phyloP scores from a whole-genome alignment of 768 basidiomycete species.

The Kwoniella bestiolae region DNA sequence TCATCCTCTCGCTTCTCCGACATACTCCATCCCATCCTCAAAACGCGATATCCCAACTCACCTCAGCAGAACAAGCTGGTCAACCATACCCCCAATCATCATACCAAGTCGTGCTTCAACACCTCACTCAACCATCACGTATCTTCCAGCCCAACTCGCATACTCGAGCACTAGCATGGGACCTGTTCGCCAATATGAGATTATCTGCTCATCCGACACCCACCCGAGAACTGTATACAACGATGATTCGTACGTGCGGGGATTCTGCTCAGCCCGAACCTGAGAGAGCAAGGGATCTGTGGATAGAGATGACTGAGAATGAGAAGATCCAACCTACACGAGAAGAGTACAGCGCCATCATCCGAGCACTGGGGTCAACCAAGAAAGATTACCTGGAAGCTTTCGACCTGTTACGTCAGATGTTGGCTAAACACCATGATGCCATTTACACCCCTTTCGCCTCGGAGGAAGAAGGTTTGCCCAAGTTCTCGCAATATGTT shows the following conservation, averaged over 20 bases:
- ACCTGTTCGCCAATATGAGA: slow-evolving; percentile 93
- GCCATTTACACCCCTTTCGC: slow-evolving; percentile 58
- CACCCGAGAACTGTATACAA: slow-evolving; percentile 70
- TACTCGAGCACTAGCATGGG: slow-evolving; percentile 76
- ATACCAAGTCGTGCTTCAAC: slow-evolving; percentile 70
- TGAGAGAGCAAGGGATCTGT: slow-evolving; percentile 89
- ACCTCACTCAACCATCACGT: slow-evolving; percentile 60
- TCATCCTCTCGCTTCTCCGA: slow-evolving; percentile 64
- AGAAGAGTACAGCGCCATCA: slow-evolving; percentile 77
- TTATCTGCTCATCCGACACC: slow-evolving; percentile 88
- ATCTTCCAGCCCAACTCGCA: slow-evolving; percentile 57
- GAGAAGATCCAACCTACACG: slow-evolving; percentile 65
- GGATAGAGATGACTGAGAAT: slow-evolving; percentile 88
- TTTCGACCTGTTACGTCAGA: slow-evolving; percentile 80
- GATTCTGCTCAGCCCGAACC: slow-evolving; percentile 67
- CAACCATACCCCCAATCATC: slow-evolving; percentile 71
- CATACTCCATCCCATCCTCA: slow-evolving; percentile 63
- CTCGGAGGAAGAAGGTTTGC: slow-evolving; percentile 56
- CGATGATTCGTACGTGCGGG: slow-evolving; percentile 88
- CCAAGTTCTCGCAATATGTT: slow-evolving; percentile 43
- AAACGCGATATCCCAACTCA: slow-evolving; percentile 70
- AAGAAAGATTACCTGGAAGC: slow-evolving; percentile 74
- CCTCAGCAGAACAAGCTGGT: slow-evolving; percentile 70
- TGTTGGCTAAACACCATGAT: slow-evolving; percentile 78
- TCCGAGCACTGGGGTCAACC: slow-evolving; percentile 72